These are phyloP conservation scores for Chrysanthemum seticuspe DNA, from an alignment of 129 eudicot genomes.

Conservation along the genomic window DNA sequence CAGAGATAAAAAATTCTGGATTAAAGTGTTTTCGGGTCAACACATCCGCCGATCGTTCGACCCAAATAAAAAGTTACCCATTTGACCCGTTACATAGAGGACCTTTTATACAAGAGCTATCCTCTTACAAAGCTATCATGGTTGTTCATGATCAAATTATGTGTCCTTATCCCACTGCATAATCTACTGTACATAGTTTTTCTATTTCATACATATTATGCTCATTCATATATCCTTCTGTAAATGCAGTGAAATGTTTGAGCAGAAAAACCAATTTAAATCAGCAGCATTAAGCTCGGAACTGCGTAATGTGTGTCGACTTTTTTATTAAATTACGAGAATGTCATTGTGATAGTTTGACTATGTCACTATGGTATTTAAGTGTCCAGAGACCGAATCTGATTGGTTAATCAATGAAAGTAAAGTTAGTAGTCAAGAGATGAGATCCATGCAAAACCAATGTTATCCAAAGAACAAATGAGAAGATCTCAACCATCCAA, in stretches of 20 bases:
- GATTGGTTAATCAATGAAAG: no score
- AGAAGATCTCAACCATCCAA: no score
- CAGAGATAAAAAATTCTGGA: not conserved
- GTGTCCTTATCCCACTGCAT: not conserved
- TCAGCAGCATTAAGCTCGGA: conserved; percentile 5
- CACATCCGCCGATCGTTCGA: no score
- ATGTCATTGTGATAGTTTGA: no score
- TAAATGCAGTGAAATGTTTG: conserved; percentile 34
- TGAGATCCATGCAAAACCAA: no score
- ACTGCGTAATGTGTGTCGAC: no score
- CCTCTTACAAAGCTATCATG: not conserved
- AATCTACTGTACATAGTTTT: not conserved
- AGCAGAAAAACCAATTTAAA: conserved; percentile 3
- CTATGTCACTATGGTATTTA: no score
- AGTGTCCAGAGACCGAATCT: no score
- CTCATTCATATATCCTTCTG: conserved; percentile 7
- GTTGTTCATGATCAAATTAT: not conserved
- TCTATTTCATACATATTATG: not conserved
- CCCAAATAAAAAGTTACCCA: not conserved
- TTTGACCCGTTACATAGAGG: not conserved
- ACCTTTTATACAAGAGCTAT: not conserved
- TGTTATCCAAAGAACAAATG: no score
- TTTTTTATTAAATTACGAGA: no score
- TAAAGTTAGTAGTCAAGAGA: no score
- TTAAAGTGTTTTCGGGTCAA: not conserved